These are phyloP conservation scores for Bocquillonia castaneifolia DNA, from an alignment of 441 rosid species.

Conservation along the genomic window DNA sequence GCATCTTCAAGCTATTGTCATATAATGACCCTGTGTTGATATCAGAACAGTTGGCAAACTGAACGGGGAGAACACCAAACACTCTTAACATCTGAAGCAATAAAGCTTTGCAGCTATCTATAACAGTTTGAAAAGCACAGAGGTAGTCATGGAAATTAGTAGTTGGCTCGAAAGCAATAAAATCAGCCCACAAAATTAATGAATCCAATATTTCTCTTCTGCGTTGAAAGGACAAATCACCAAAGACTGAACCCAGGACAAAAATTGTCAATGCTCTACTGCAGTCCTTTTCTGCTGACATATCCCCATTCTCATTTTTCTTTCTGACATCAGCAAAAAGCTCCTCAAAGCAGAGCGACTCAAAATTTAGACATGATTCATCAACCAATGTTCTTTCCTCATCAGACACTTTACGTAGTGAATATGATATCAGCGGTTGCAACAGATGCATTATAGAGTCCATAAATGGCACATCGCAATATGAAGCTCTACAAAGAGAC, in stretches of 20 bases:
- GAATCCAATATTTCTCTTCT: slow-evolving; percentile 54
- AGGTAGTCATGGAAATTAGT: slow-evolving; percentile 66
- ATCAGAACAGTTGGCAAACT: slow-evolving; percentile 32
- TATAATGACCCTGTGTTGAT: slow-evolving; percentile 19
- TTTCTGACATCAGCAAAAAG: slow-evolving; percentile 47
- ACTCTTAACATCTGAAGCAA: slow-evolving; percentile 40
- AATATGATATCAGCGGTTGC: slow-evolving; percentile 73
- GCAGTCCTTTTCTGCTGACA: slow-evolving; percentile 33
- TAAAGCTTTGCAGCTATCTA: slow-evolving; percentile 57
- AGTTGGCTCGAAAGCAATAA: slow-evolving; percentile 56
- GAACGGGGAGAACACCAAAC: slow-evolving; percentile 44
- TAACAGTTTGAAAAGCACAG: slow-evolving; percentile 53
- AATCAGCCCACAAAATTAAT: slow-evolving; percentile 56
- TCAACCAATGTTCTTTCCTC: slow-evolving; percentile 47
- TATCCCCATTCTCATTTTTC: slow-evolving; percentile 35
- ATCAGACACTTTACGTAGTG: slow-evolving; percentile 51
- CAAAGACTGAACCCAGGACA: slow-evolving; percentile 55
- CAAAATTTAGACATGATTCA: slow-evolving; percentile 63
- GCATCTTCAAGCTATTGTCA: slow-evolving; percentile 29
- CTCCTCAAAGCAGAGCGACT: slow-evolving; percentile 72
- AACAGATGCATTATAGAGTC: slow-evolving; percentile 48
- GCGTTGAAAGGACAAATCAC: slow-evolving; percentile 54
- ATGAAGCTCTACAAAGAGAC: slow-evolving; percentile 60
- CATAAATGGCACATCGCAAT: slow-evolving; percentile 66
- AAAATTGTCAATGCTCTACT: slow-evolving; percentile 54